Base-by-base conservation (phyloP, 352 stramenopile genomes). In the Lagenidium giganteum region DNA sequence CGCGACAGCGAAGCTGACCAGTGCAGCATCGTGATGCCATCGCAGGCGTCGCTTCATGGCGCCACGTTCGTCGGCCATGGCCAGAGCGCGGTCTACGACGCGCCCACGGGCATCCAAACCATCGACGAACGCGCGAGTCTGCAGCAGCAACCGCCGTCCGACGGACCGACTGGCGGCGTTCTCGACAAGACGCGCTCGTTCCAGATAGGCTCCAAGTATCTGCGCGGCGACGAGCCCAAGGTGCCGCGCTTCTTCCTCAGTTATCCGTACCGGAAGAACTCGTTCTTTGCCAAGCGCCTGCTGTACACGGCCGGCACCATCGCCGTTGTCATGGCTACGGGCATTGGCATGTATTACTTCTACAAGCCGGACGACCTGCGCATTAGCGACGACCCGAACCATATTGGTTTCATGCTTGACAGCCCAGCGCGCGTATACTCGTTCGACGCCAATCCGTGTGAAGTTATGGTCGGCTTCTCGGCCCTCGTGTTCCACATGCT, bases 401-500 rank as follows among this genome's bases (percentile, higher is more conserved):
- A 48, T 13, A 65, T 70, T 24, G 79, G 79, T 21, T 91, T 91
- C 50, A 54, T 50, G 31, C 49, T 91, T 32, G 37, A 52, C 3
- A 60, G 59, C 16, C 70, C 76, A 2, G 51, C 51, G 14, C 28
- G 48, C 1, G 73, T 91, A 30, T 88, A 86, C 63, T 71, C 67
- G 9, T 84, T 91, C 26, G 68, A 84, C 25, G 70, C 73, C 20
- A 72, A 53, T 13, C 59, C 70, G 25, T 93, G 82, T 22, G 65
- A 87, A 34, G 92, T 89, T 43, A 79, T 89, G 45, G 70, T 91
- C 38, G 76, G 70, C 2, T 93, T 90, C 49, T 81, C 75, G 6
- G 62, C 72, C 9, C 54, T 84, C n/a, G 74, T 84, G 45, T 88
- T 76, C 56, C 75, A 87, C 53, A 59, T 70, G 8, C 29, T 86